Percentiles rank a stretch among this genome's conserved stretches.
These are phyloP conservation scores for Podaxis rugospora DNA, from an alignment of 768 basidiomycete species.

Conservation along the genomic window DNA sequence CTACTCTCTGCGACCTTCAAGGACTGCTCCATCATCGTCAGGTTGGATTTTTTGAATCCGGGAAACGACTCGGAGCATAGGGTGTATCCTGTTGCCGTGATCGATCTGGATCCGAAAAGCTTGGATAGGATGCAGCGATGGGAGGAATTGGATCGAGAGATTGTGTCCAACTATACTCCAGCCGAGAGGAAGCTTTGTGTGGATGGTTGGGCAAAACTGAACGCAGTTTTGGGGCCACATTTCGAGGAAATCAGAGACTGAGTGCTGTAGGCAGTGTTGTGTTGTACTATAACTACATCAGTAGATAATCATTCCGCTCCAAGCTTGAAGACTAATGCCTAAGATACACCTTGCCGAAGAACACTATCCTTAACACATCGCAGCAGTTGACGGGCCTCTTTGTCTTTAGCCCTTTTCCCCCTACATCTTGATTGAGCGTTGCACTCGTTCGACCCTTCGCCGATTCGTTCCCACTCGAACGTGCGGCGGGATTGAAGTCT, in stretches of 20 bases:
- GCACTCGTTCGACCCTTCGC: too few relatives aligned
- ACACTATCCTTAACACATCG: too few relatives aligned
- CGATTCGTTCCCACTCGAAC: too few relatives aligned
- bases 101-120: constrained; percentile 86
- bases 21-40: constrained; percentile 72
- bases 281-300: neutral
- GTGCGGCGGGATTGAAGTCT: neutral
- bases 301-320: constrained; percentile 11
- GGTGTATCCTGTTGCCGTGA: constrained; percentile 48
- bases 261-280: neutral
- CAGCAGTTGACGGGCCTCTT: neutral
- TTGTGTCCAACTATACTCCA: constrained; percentile 30
- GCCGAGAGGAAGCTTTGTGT: constrained; percentile 26
- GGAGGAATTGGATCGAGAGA: constrained; percentile 67
- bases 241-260: neutral
- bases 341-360: too few relatives aligned
- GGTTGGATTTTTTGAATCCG: constrained; percentile 27
- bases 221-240: neutral
- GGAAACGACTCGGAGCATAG: constrained; percentile 11
- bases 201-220: constrained; percentile 20
- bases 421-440: neutral
- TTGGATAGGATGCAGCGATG: constrained; percentile 62
- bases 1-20: constrained; percentile 93
- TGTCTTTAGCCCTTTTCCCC: neutral
- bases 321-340: neutral